Conservation (phyloP, 331 rosid species). For the Quercus tomentella region DNA sequence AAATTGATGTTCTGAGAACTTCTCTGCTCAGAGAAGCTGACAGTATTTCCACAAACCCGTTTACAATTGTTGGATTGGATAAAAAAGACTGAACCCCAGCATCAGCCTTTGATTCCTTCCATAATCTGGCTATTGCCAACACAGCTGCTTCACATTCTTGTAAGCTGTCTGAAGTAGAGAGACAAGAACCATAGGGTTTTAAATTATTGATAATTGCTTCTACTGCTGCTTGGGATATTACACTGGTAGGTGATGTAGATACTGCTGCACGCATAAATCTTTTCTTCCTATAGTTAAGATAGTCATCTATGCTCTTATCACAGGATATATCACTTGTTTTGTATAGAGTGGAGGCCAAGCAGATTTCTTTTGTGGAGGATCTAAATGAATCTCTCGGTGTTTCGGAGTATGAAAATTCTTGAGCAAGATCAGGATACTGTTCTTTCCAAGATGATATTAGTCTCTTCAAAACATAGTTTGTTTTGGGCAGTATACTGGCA, state of each 20-base stretch:
- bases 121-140: constrained; percentile 52
- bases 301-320: constrained; percentile 38
- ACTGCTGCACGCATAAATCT: constrained; percentile 40
- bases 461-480: constrained; percentile 92
- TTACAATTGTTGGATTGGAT: constrained; percentile 65
- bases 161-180: constrained; percentile 71
- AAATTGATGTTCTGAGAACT: constrained; percentile 67
- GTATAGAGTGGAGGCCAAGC: constrained; percentile 33
- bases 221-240: constrained; percentile 78
- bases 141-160: constrained; percentile 79
- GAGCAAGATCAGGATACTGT: constrained; percentile 69
- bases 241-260: constrained; percentile 74
- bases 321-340: constrained; percentile 28
- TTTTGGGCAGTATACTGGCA: constrained; percentile 64
- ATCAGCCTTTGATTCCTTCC: constrained; percentile 85
- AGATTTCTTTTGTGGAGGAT: constrained; percentile 35
- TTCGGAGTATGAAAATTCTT: constrained; percentile 54
- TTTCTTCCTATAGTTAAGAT: constrained; percentile 49
- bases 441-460: constrained; percentile 86
- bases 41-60: constrained; percentile 78
- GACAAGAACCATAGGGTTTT: constrained; percentile 66
- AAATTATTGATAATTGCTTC: constrained; percentile 61
- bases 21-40: constrained; percentile 68
- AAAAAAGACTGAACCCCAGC: constrained; percentile 60
- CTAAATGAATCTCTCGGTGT: constrained; percentile 43